Evolutionary conservation across 768 basidiomycete species (phyloP).

Genomic region (Scleroderma bovista): DNA sequence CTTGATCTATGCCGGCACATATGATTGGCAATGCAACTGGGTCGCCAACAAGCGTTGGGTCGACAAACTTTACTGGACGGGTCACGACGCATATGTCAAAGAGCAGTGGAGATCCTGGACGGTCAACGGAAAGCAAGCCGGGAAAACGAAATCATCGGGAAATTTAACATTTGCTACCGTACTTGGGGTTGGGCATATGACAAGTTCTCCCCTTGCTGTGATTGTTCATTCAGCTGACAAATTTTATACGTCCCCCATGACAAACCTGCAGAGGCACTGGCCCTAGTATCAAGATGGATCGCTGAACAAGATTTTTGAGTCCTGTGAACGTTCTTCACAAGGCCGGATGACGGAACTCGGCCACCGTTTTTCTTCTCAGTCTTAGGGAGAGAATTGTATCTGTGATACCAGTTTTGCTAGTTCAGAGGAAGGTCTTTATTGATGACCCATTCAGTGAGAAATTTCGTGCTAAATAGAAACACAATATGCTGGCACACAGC

Average conservation of each 20-base stretch:
- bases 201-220: slow-evolving; percentile 22
- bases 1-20: slow-evolving; percentile 50
- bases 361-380: background rate
- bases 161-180: slow-evolving; percentile 63
- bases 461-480: no score
- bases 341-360: background rate
- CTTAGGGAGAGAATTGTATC: no score
- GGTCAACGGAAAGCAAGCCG: slow-evolving; percentile 49
- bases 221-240: slow-evolving; percentile 12
- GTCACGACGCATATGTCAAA: slow-evolving; percentile 35
- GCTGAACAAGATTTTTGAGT: slow-evolving; percentile 33
- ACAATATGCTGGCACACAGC: no score
- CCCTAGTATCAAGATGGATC: slow-evolving; percentile 65
- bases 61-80: slow-evolving; percentile 54
- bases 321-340: no score
- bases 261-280: slow-evolving; percentile 57
- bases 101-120: slow-evolving; percentile 47
- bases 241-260: slow-evolving; percentile 55
- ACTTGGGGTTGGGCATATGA: slow-evolving; percentile 74
- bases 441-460: no score
- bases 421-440: no score
- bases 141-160: slow-evolving; percentile 48
- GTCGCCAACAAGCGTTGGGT: slow-evolving; percentile 63
- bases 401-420: no score
- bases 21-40: slow-evolving; percentile 59